Conservation (phyloP, 495 filamentous ascomycete species). For the Lophium mytilinum region DNA sequence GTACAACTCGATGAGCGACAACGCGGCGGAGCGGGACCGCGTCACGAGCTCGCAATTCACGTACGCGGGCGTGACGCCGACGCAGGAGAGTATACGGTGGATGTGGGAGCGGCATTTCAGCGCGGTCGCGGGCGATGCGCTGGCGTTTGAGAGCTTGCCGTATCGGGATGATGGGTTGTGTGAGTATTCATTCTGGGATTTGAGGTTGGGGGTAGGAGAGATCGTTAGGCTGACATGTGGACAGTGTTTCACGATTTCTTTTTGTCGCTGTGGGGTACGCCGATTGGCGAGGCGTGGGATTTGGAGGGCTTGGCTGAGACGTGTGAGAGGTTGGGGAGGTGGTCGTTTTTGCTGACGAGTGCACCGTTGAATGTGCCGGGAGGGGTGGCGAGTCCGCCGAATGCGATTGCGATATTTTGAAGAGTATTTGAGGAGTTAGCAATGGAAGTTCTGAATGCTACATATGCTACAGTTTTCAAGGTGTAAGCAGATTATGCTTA, state of each 20-base stretch:
- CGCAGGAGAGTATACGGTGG: conserved; percentile 3
- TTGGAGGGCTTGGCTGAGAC: conserved; percentile 40
- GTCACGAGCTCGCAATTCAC: conserved; percentile 7
- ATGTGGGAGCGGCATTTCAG: conserved; percentile 4
- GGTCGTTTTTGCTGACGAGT: conserved; percentile 46
- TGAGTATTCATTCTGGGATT: no score
- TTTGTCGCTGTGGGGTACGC: conserved; percentile 46
- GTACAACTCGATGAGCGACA: conserved; percentile 20
- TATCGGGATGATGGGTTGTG: conserved; percentile 16
- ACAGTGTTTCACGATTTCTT: conserved; percentile 42
- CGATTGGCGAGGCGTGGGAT: conserved; percentile 53
- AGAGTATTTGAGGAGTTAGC: no score
- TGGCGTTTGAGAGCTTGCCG: conserved; percentile 5
- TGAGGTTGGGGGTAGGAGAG: no score
- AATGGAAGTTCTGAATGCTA: no score
- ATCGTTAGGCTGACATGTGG: not conserved
- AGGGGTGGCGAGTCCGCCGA: conserved; percentile 34
- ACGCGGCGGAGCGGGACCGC: not conserved
- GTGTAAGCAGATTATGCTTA: no score
- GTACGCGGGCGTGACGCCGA: conserved; percentile 4
- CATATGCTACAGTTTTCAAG: no score
- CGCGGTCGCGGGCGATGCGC: conserved; percentile 8
- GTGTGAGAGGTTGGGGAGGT: conserved; percentile 39
- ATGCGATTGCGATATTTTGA: conserved; percentile 14
- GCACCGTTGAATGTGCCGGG: conserved; percentile 47